A percentile compares a stretch with the other conserved stretches of the same genome.
These are phyloP conservation scores for Penicillium corylophilum DNA, from an alignment of 2,329 filamentous ascomycete genomes.

Conservation along the genomic window DNA sequence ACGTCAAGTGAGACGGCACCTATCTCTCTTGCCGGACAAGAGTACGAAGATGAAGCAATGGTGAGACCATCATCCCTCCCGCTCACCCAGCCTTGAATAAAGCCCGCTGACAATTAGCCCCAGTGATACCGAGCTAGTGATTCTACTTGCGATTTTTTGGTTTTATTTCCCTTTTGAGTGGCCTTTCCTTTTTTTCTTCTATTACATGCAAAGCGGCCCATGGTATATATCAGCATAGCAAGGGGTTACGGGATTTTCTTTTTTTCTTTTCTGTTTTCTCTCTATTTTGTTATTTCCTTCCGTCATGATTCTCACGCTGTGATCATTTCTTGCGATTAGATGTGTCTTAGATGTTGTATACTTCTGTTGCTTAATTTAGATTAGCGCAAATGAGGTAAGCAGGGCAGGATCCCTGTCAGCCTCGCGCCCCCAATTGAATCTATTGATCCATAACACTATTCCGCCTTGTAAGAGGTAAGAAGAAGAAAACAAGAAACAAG, in stretches of 20 bases:
- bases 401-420: constrained; percentile 20
- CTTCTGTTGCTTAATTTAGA: constrained; percentile 18
- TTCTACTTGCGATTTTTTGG: background rate
- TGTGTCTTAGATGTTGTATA: constrained; percentile 19
- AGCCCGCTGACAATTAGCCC: background rate
- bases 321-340: constrained; percentile 11
- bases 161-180: background rate
- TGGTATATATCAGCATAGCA: constrained; percentile 12
- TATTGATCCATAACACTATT: background rate
- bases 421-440: constrained; percentile 7
- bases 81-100: background rate
- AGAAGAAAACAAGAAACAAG: too few species aligned
- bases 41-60: constrained; percentile 11
- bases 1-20: constrained; percentile 28
- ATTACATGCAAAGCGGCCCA: constrained; percentile 1
- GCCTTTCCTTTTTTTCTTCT: background rate
- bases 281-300: constrained; percentile 7
- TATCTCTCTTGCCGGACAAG: constrained; percentile 2
- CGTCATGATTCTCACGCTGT: background rate
- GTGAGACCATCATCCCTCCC: constrained; percentile 4
- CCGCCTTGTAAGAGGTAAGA: too few species aligned
- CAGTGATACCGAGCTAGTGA: background rate
- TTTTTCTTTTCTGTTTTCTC: constrained; percentile 8
- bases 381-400: constrained; percentile 12
- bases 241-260: constrained; percentile 10